Evolutionary conservation across 2,329 filamentous ascomycete species (phyloP), one percentile per base, ranked within the genome.

Genomic region (Penicillium corylophilum): DNA sequence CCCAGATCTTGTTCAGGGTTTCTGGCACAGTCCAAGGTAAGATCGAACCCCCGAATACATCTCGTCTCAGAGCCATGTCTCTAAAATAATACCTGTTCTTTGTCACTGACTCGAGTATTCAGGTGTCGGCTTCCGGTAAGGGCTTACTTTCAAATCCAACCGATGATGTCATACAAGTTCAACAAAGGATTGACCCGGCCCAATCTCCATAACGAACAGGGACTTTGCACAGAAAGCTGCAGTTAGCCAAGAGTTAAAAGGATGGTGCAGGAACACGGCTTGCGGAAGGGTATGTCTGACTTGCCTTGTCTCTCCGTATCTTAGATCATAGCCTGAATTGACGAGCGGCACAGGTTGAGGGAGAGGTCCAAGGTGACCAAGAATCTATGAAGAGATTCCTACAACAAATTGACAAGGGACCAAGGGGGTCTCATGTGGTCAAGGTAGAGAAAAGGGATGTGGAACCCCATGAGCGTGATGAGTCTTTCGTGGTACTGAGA

Each of bases 311-410:
- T 57, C n/a, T n/a, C n/a, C n/a, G n/a, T n/a, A n/a, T n/a, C n/a
- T 46, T 33, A 31, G 9, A 15, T 7, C 23, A 8, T 16, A 48
- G 1, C 15, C 10, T 8, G 10, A 10, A 51, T 40, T 40, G 3
- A 45, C 26, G 38, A 35, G 10, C 15, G 45, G 38, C 39, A 50
- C 59, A 96, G 90, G 92, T 97, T 42, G 84, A 90, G 66, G 93
- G 93, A 23, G 92, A 96, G 74, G 91, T 87, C 5, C 93, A 97
- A 69, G 92, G 90, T 26, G 78, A 82, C 2, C 79, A 85, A 1
- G 79, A 83, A 0, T 73, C 80, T 2, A 69, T 97, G 23, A 73
- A 84, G 46, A 81, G 84, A 49, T 87, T 96, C 59, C 74, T 95
- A 31, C 83, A 87, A 60, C 85, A 90, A 56, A 75, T 96, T 42